Base-by-base conservation (phyloP, 2,329 filamentous ascomycete species). In the Tolypocladium endophyticum region DNA sequence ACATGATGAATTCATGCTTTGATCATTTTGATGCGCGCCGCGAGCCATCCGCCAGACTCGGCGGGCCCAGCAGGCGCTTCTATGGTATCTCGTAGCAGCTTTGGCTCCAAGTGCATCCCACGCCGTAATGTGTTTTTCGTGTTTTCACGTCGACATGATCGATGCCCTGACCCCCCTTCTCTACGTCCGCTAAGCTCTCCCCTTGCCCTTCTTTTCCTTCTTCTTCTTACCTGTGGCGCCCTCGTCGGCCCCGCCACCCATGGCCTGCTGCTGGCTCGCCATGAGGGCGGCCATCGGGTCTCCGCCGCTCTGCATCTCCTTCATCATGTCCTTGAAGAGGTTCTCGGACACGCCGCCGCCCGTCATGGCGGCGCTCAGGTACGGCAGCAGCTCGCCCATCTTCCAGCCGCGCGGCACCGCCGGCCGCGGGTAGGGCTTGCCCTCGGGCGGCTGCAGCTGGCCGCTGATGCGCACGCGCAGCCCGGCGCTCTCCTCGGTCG, bases 261-360 rank as follows among this genome's bases (percentile, higher is more conserved):
- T 30, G 16, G 25, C 28, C 47, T 52, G 47, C 47, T 52, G 47
- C 47, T 52, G 67, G 36, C 67, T 73, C 9, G 72, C 75, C 74
- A 77, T 76, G 59, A 76, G 62, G 43, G 75, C 76, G 9, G 72
- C 68, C 77, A 79, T 78, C 9, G 73, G 75, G 47, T 80, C 78
- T 0, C 75, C 79, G 2, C 74, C 76, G 3, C 73, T 73, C 68
- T 81, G 79, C 90, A 97, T 96, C 77, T 95, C 91, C 69, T 86
- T 87, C 92, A 97, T 96, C 81, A 97, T 96, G 66, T 97, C 92
- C 78, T 94, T 91, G 69, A 97, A 86, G 62, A 97, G 85, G 70
- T 97, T 96, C 73, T 99, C 94, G 63, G 86, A 92, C 14, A 97
- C 90, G 41, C 94, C 94, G 14, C 94, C 94, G 11, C 94, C 94